A percentile compares a stretch with the other conserved stretches of the same genome.
Evolutionary conservation across 352 stramenopile genomes (phyloP).

Genomic region (Lagenidium giganteum): DNA sequence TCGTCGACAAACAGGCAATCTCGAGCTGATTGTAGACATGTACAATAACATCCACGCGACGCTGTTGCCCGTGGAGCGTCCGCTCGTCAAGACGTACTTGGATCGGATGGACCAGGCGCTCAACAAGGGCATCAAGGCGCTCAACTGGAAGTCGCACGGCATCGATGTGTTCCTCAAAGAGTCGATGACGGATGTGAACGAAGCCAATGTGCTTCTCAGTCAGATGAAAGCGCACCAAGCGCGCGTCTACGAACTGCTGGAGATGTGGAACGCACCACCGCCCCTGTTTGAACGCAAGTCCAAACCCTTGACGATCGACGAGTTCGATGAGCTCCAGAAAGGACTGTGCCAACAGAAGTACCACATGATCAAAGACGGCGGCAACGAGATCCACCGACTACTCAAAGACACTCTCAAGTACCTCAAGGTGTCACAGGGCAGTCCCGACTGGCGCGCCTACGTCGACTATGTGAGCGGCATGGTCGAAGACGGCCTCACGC

Average conservation of each 20-base stretch:
- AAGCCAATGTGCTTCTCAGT: slow-evolving; percentile 76
- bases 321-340: slow-evolving; percentile 87
- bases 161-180: slow-evolving; percentile 92
- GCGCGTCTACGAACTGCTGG: slow-evolving; percentile 70
- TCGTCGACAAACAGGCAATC: slow-evolving; percentile 85
- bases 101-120: slow-evolving; percentile 89
- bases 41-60: slow-evolving; percentile 90
- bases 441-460: slow-evolving; percentile 90
- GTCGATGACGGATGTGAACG: slow-evolving; percentile 85
- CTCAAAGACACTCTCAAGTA: slow-evolving; percentile 89
- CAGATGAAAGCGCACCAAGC: slow-evolving; percentile 87
- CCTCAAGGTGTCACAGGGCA: slow-evolving; percentile 85
- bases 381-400: slow-evolving; percentile 82
- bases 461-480: slow-evolving; percentile 90
- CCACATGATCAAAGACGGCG: slow-evolving; percentile 83
- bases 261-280: slow-evolving; percentile 63
- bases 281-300: slow-evolving; percentile 83
- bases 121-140: slow-evolving; percentile 80
- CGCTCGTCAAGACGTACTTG: slow-evolving; percentile 84
- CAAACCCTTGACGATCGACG: slow-evolving; percentile 71
- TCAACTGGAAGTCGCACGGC: slow-evolving; percentile 93
- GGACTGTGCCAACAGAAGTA: slow-evolving; percentile 73
- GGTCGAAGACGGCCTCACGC: slow-evolving; percentile 78
- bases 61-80: slow-evolving; percentile 85
- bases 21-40: slow-evolving; percentile 92